Percentiles rank a stretch among this genome's conserved stretches.
Evolutionary conservation across 306 rosid genomes (phyloP).

Genomic region (Phaseolus lunatus): DNA sequence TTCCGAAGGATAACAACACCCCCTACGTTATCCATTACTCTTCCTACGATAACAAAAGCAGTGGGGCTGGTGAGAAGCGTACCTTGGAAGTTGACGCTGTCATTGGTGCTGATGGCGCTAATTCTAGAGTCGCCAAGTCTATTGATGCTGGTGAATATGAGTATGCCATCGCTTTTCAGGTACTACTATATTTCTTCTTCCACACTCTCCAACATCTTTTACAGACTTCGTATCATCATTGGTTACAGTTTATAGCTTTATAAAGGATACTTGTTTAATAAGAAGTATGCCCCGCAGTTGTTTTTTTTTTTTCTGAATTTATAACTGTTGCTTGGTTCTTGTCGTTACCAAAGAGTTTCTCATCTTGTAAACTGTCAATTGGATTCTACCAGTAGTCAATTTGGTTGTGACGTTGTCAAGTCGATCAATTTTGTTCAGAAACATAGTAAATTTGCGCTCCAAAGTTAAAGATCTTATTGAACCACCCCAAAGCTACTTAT

Average conservation of each 20-base stretch:
- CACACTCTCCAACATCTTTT: too few species aligned
- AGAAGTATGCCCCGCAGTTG: too few species aligned
- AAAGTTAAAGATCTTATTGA: neutral
- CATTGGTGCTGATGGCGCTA: conserved; percentile 97
- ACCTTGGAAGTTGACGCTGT: conserved; percentile 94
- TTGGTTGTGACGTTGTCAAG: neutral
- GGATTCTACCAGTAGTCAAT: too few species aligned
- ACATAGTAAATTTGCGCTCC: neutral
- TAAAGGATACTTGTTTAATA: too few species aligned
- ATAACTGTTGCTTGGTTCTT: too few species aligned
- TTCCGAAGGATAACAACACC: conserved; percentile 56
- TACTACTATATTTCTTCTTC: conserved; percentile 10
- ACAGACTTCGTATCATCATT: too few species aligned
- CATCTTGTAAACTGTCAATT: too few species aligned
- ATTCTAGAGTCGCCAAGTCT: conserved; percentile 91
- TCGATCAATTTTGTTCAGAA: neutral
- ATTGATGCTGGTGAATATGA: conserved; percentile 95
- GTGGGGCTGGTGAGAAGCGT: conserved; percentile 76
- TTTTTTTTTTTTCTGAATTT: too few species aligned
- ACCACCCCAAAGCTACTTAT: neutral
- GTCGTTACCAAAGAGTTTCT: too few species aligned
- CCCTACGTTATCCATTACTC: conserved; percentile 88
- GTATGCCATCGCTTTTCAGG: conserved; percentile 98
- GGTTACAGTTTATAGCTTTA: too few species aligned
- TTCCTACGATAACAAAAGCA: conserved; percentile 67